phyloP scores from a whole-genome alignment of 1,284 basidiomycete genomes.

The Puccinia horiana region DNA sequence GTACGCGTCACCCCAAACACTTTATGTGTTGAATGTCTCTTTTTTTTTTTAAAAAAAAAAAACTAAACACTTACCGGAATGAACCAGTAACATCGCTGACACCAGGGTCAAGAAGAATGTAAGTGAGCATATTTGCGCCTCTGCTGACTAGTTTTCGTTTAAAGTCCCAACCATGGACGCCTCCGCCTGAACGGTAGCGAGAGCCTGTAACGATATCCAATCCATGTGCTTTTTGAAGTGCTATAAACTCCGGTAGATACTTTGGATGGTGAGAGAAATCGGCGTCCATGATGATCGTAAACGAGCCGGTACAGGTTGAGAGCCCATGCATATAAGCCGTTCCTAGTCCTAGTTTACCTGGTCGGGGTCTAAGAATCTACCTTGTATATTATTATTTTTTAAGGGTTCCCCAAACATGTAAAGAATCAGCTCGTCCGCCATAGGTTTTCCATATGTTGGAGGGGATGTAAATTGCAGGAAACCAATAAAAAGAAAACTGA shows the following conservation, averaged over 20 bases:
- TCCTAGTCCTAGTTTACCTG: conserved; percentile 60
- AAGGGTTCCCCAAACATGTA: background rate
- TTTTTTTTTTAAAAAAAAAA: no score
- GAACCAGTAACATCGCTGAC: conserved; percentile 83
- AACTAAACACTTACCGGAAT: conserved; percentile 68
- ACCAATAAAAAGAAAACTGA: background rate
- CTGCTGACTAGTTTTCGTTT: conserved; percentile 80
- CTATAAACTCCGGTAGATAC: conserved; percentile 50
- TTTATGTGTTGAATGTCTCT: no score
- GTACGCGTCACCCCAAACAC: no score
- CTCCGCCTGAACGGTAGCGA: conserved; percentile 75
- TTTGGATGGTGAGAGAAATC: conserved; percentile 81
- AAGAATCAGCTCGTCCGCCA: background rate
- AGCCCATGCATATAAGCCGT: conserved; percentile 90
- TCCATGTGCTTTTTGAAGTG: conserved; percentile 73
- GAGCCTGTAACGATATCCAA: conserved; percentile 87
- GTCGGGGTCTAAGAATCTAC: conserved; percentile 40
- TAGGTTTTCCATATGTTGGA: background rate
- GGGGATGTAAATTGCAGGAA: conserved; percentile 14
- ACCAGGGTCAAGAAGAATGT: conserved; percentile 75
- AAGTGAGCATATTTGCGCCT: conserved; percentile 79
- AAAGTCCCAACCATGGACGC: conserved; percentile 85
- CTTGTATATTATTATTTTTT: background rate
- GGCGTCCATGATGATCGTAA: conserved; percentile 94
- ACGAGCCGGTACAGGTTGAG: conserved; percentile 83